Percentiles rank a stretch among this genome's conserved stretches.
Evolutionary conservation across 768 basidiomycete genomes (phyloP).

Genomic region (Gymnopilus dilepis): DNA sequence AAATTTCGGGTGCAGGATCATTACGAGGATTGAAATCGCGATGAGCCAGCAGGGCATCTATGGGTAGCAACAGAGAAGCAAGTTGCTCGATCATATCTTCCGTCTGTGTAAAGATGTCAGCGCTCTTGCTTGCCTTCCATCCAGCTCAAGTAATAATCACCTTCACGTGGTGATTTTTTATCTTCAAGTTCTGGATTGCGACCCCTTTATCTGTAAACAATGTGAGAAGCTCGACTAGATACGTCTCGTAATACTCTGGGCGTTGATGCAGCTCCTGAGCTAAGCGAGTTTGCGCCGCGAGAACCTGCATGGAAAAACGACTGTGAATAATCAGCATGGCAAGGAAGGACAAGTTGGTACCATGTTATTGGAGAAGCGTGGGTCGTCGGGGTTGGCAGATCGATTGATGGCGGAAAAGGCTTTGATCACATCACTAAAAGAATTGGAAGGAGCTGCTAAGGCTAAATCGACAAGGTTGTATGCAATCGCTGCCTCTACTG

Average conservation of each 20-base stretch:
- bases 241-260: conserved; percentile 78
- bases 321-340: not conserved
- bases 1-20: conserved; percentile 60
- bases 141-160: conserved; percentile 35
- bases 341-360: conserved; percentile 38
- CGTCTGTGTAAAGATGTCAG: conserved; percentile 45
- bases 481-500: conserved; percentile 89
- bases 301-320: conserved; percentile 51
- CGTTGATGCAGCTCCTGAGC: conserved; percentile 78
- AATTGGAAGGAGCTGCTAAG: conserved; percentile 71
- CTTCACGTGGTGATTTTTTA: conserved; percentile 69
- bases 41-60: conserved; percentile 85
- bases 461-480: conserved; percentile 92
- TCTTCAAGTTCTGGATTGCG: conserved; percentile 83
- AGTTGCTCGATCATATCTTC: conserved; percentile 89
- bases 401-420: conserved; percentile 86
- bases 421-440: conserved; percentile 84
- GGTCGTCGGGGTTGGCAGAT: conserved; percentile 87
- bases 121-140: conserved; percentile 1
- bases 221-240: conserved; percentile 83
- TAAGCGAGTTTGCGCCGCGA: conserved; percentile 90
- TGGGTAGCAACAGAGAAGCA: conserved; percentile 86
- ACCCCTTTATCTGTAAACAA: conserved; percentile 92
- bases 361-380: conserved; percentile 89
- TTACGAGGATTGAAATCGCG: conserved; percentile 65